Base-by-base conservation (phyloP, 768 basidiomycete genomes). In the Agaricus sinodeliciosus region DNA sequence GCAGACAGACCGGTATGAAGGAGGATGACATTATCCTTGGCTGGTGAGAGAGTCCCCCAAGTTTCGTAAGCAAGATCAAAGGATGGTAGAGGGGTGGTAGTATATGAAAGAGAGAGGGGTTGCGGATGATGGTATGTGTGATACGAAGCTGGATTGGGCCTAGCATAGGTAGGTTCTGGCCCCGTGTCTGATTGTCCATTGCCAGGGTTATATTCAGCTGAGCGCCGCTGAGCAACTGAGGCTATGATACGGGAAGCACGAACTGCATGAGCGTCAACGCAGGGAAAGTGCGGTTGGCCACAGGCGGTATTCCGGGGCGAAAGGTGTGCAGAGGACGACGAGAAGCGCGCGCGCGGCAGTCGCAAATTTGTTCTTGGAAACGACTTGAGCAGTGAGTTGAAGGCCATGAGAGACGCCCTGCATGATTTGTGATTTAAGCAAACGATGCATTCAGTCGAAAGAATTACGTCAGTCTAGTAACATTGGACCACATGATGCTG, bases 11-110 rank as follows among this genome's bases (percentile, higher is more conserved):
- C 96, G 0, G 96, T 99, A 62, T 97, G 94, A 9, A 99, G 79
- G 11, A 99, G 83, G 45, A 99, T 94, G 45, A 80, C 95, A 63
- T 99, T 98, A 66, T 92, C 86, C 41, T 76, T 78, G 6, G 71
- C 60, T 0, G 86, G 73, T 19, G 89, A 88, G 41, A 98, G 85
- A 1, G 80, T 81, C 2, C 96, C 96, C 96, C 96, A 99, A 0
- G 96, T 91, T 72, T 99, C 96, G 76, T 98, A 99, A 0, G 96
- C 96, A 54, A 98, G 79, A 58, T 91, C 81, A 59, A 93, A 85
- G 6, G 82, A 71, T 1, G 85, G 80, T 0, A 95, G 75, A 1
- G 79, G 71, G 2, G 66, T 59, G 1, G 72, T 56, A 1, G 72
- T 67, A 53, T 84, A 78, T 4, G 82, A 76, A 26, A 95, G 77